Conservation (phyloP, 257 asterid genomes). For the Nicotiana sylvestris region DNA sequence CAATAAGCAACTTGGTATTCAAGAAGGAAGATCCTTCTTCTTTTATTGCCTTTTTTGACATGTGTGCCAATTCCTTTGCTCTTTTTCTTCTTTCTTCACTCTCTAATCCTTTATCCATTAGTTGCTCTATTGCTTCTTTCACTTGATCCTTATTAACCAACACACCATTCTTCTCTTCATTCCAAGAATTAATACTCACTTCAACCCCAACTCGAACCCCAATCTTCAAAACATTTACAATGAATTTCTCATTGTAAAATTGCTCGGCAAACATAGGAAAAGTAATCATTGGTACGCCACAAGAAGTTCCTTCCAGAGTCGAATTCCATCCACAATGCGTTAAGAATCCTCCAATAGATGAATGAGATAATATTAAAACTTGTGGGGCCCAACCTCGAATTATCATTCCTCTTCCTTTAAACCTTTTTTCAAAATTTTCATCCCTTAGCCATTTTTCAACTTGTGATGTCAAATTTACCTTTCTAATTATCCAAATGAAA, state of each 20-base stretch:
- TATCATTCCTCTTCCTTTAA: slow-evolving; percentile 25
- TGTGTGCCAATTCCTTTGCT: slow-evolving; percentile 22
- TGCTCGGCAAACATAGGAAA: slow-evolving; percentile 31
- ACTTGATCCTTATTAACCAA: slow-evolving; percentile 11
- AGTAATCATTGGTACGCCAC: slow-evolving; percentile 26
- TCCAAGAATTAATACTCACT: background rate
- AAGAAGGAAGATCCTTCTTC: slow-evolving; percentile 29
- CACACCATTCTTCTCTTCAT: slow-evolving; percentile 17
- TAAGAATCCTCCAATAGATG: slow-evolving; percentile 24
- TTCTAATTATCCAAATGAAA: slow-evolving; percentile 24
- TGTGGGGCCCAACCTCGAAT: slow-evolving; percentile 47
- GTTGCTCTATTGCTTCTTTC: slow-evolving; percentile 3
- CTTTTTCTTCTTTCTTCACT: slow-evolving; percentile 20
- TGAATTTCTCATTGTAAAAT: slow-evolving; percentile 27
- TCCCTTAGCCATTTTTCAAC: slow-evolving; percentile 16
- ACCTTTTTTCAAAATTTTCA: background rate
- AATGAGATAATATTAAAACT: slow-evolving; percentile 33
- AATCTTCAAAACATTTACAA: slow-evolving; percentile 13
- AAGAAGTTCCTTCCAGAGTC: slow-evolving; percentile 23
- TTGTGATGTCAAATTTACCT: slow-evolving; percentile 12
- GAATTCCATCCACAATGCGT: slow-evolving; percentile 52
- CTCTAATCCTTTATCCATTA: slow-evolving; percentile 35
- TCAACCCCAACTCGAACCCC: slow-evolving; percentile 26
- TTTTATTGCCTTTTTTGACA: slow-evolving; percentile 21
- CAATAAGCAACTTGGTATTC: slow-evolving; percentile 15